Evolutionary conservation across 2,329 filamentous ascomycete species (phyloP).

Genomic region (Hansfordia pulvinata): DNA sequence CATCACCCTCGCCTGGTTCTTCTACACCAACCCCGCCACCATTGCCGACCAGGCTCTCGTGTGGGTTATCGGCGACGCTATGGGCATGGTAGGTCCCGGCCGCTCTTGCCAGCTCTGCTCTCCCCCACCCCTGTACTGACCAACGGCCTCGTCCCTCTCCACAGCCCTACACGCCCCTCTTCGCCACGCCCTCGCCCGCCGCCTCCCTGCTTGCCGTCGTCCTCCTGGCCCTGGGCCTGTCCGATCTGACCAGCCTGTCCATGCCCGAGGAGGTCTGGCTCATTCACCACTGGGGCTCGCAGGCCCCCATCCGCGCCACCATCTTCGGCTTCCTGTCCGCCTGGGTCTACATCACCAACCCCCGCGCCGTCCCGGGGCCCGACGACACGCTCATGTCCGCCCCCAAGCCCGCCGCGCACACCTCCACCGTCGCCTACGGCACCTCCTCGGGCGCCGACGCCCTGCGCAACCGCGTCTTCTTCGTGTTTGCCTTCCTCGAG

Average conservation of each 20-base stretch:
- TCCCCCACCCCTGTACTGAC: no score
- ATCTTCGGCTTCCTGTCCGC: constrained; percentile 38
- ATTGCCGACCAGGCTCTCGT: constrained; percentile 72
- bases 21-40: constrained; percentile 58
- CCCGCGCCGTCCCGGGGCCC: constrained; percentile 18
- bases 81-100: constrained; percentile 55
- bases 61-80: constrained; percentile 68
- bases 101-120: not conserved
- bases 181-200: constrained; percentile 55
- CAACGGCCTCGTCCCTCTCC: constrained; percentile 1
- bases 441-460: constrained; percentile 41
- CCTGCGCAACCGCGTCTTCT: constrained; percentile 73
- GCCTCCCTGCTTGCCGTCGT: constrained; percentile 61
- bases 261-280: constrained; percentile 53
- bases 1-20: constrained; percentile 69
- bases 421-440: no score
- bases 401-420: constrained; percentile 19
- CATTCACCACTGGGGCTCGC: constrained; percentile 51
- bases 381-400: constrained; percentile 16
- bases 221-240: constrained; percentile 45
- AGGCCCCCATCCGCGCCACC: constrained; percentile 41
- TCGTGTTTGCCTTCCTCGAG: constrained; percentile 76
- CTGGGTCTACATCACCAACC: constrained; percentile 31
- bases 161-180: constrained; percentile 51
- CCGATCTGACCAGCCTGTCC: constrained; percentile 52